These are phyloP conservation scores for Cordyceps cicadae DNA, from an alignment of 2,329 filamentous ascomycete genomes.

Conservation along the genomic window DNA sequence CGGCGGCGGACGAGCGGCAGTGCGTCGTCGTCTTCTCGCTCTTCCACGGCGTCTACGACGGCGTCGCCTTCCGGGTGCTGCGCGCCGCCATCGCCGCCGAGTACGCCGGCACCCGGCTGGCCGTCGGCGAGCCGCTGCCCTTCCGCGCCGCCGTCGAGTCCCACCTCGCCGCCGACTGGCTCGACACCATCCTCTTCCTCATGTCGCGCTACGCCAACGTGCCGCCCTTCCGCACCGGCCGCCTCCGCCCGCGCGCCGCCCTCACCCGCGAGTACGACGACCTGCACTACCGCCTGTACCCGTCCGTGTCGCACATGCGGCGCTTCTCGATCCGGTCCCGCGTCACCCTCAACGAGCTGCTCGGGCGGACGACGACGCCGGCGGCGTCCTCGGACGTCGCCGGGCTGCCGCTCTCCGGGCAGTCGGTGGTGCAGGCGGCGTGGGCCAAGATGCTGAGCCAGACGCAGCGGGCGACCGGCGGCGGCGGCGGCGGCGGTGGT, in stretches of 20 bases:
- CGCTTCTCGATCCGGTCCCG: background rate
- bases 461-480: background rate
- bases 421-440: constrained; percentile 9
- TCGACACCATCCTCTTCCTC: constrained; percentile 10
- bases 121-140: background rate
- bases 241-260: background rate
- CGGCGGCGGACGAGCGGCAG: background rate
- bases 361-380: background rate
- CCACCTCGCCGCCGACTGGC: constrained; percentile 7
- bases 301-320: constrained; percentile 11
- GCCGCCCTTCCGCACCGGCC: constrained; percentile 7
- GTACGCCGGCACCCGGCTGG: background rate
- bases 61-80: background rate
- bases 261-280: background rate
- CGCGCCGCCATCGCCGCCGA: constrained; percentile 8
- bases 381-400: background rate
- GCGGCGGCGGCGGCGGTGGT: background rate
- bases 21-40: constrained; percentile 22
- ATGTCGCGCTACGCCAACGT: constrained; percentile 2
- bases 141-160: background rate
- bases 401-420: background rate
- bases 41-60: constrained; percentile 24
- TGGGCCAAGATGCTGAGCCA: constrained; percentile 11
- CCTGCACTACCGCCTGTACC: background rate
- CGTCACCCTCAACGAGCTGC: constrained; percentile 7